A percentile compares a stretch with the other conserved stretches of the same genome.
Evolutionary conservation across 1,284 basidiomycete species (phyloP).

Genomic region (Trametes hirsuta): DNA sequence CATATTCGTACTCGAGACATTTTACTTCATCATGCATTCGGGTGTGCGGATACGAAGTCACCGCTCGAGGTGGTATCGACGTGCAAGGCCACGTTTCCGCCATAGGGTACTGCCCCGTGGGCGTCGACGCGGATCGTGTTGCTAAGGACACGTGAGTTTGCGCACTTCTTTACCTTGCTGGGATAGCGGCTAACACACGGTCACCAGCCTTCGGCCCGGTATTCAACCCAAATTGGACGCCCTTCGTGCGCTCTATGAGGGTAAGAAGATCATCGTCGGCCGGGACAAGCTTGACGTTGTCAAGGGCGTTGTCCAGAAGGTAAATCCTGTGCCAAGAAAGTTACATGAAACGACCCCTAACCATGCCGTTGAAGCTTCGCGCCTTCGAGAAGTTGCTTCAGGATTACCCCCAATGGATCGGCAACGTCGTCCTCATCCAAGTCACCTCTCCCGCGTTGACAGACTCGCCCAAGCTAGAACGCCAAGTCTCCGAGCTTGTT

Average conservation of each 20-base stretch:
- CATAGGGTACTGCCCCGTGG: constrained; percentile 93
- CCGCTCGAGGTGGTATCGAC: constrained; percentile 77
- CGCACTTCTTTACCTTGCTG: not conserved
- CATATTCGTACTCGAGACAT: constrained; percentile 96
- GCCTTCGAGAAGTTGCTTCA: constrained; percentile 95
- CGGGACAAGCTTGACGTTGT: constrained; percentile 99
- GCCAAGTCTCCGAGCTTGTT: constrained; percentile 93
- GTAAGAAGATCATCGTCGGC: constrained; percentile 98
- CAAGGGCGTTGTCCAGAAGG: constrained; percentile 97
- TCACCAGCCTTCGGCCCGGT: constrained; percentile 69
- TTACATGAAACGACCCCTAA: not conserved
- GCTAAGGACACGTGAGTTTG: constrained; percentile 72
- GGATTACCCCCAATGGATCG: constrained; percentile 95
- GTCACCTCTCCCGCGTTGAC: constrained; percentile 96
- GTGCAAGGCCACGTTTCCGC: constrained; percentile 86
- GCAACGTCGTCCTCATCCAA: constrained; percentile 84
- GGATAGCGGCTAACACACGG: not conserved
- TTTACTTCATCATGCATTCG: constrained; percentile 95
- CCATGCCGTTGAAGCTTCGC: constrained; percentile 59
- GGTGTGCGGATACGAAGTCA: constrained; percentile 94
- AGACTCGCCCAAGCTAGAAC: constrained; percentile 93
- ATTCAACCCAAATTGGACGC: constrained; percentile 90
- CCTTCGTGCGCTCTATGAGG: constrained; percentile 85
- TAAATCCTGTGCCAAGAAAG: constrained; percentile 28
- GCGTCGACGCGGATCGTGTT: constrained; percentile 94